Conservation (phyloP, 2,329 filamentous ascomycete species). For the Alternaria sp. region DNA sequence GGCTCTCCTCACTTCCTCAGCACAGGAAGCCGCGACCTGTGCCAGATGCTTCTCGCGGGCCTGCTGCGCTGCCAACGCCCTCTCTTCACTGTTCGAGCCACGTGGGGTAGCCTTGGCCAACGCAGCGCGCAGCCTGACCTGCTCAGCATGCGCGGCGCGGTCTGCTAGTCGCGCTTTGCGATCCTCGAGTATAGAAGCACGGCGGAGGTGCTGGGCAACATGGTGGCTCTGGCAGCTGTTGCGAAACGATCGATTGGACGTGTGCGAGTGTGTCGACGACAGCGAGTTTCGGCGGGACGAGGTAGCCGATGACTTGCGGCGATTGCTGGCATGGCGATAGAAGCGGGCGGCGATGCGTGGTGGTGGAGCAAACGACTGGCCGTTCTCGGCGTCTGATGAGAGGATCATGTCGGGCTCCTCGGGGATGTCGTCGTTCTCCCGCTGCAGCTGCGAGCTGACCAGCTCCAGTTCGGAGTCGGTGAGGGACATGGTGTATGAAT, state of each 20-base stretch:
- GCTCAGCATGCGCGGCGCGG: conserved; percentile 80
- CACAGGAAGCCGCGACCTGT: conserved; percentile 80
- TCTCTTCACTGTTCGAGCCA: conserved; percentile 73
- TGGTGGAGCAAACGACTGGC: conserved; percentile 66
- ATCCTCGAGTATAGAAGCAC: conserved; percentile 80
- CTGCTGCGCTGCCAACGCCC: conserved; percentile 76
- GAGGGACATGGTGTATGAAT: conserved; percentile 32
- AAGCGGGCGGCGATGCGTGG: conserved; percentile 80
- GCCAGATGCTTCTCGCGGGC: conserved; percentile 81
- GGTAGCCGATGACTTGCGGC: conserved; percentile 76
- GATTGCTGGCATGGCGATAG: conserved; percentile 68
- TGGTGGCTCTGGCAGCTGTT: conserved; percentile 73
- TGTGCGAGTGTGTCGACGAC: conserved; percentile 75
- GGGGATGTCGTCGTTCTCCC: conserved; percentile 48
- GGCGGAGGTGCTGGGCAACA: conserved; percentile 78
- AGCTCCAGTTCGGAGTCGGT: conserved; percentile 44
- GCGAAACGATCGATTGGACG: conserved; percentile 65
- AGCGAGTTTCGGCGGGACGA: conserved; percentile 82
- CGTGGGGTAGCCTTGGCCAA: conserved; percentile 74
- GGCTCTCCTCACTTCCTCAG: conserved; percentile 81
- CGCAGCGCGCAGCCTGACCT: conserved; percentile 78
- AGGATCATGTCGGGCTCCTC: conserved; percentile 51
- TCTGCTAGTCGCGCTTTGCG: conserved; percentile 81
- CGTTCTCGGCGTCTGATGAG: conserved; percentile 47
- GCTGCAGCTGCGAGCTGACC: conserved; percentile 34